Evolutionary conservation across 495 filamentous ascomycete genomes (phyloP).

Genomic region (Arthonia radiata): DNA sequence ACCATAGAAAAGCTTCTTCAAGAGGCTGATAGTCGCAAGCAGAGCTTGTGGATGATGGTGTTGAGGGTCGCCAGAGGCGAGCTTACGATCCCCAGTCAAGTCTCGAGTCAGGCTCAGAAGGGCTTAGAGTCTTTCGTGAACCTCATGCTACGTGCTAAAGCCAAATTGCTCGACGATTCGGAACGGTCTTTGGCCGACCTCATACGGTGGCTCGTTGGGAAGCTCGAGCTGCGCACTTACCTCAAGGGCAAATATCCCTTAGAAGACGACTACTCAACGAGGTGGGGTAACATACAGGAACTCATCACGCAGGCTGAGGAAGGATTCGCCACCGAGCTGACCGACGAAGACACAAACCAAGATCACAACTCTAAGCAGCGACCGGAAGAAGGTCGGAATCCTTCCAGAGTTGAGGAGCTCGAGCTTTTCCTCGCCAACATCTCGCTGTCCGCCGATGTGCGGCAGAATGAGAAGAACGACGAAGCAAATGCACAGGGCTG

Average conservation of each 20-base stretch:
- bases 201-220: conserved; percentile 47
- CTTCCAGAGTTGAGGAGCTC: conserved; percentile 46
- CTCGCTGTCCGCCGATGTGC: conserved; percentile 51
- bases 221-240: conserved; percentile 46
- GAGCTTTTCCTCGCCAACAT: conserved; percentile 67
- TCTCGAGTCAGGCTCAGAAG: conserved; percentile 42
- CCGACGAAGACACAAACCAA: conserved; percentile 16
- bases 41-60: conserved; percentile 53
- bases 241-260: conserved; percentile 24
- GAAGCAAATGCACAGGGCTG: conserved; percentile 27
- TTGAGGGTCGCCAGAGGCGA: conserved; percentile 45
- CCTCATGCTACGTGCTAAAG: conserved; percentile 33
- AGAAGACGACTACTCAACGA: conserved; percentile 43
- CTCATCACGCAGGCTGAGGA: conserved; percentile 54
- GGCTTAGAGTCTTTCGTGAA: conserved; percentile 33
- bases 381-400: conserved; percentile 54
- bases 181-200: conserved; percentile 36
- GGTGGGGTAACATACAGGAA: conserved; percentile 88
- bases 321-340: conserved; percentile 21
- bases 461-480: conserved; percentile 28
- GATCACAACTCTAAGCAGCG: conserved; percentile 45
- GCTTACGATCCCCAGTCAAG: conserved; percentile 34
- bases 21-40: conserved; percentile 41
- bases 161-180: conserved; percentile 27
- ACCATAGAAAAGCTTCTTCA: conserved; percentile 51